These are phyloP conservation scores for Gaeumannomyces tritici DNA, from an alignment of 2,329 filamentous ascomycete species.

Conservation along the genomic window DNA sequence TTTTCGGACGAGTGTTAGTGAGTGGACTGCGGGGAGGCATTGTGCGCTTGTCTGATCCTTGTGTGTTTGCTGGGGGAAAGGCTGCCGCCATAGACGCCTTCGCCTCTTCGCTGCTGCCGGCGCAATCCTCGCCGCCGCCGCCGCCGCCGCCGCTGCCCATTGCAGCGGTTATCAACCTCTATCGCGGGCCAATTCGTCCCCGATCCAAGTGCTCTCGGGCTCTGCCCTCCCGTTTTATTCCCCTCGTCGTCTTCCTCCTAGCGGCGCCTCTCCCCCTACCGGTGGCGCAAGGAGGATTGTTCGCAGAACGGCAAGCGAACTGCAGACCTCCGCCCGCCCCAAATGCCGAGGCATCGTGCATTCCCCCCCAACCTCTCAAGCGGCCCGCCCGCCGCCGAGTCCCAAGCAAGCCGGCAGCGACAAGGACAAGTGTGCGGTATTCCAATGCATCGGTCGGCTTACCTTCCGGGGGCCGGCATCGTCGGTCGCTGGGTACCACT, in stretches of 20 bases:
- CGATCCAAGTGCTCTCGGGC: no score
- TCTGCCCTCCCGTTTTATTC: background rate
- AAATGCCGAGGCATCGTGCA: background rate
- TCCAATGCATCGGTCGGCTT: slow-evolving; percentile 35
- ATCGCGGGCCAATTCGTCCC: background rate
- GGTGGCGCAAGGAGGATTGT: background rate
- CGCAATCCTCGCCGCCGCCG: background rate
- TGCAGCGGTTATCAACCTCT: no score
- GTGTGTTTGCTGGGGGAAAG: background rate
- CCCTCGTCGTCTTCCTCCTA: background rate
- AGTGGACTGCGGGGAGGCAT: background rate
- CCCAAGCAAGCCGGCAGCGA: background rate
- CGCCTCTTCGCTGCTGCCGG: background rate
- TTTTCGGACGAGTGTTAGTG: slow-evolving; percentile 17
- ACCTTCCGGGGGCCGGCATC: slow-evolving; percentile 88
- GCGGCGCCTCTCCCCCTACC: background rate
- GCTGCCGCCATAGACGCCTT: background rate
- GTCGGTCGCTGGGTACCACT: slow-evolving; percentile 98
- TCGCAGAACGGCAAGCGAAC: background rate
- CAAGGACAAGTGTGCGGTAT: background rate
- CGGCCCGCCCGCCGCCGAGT: background rate
- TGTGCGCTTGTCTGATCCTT: background rate
- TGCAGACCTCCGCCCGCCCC: background rate
- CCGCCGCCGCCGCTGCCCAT: no score
- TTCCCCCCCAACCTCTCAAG: background rate